A percentile compares a stretch with the other conserved stretches of the same genome.
Conservation (phyloP, 2,329 filamentous ascomycete genomes). For the Geosmithia morbida region DNA sequence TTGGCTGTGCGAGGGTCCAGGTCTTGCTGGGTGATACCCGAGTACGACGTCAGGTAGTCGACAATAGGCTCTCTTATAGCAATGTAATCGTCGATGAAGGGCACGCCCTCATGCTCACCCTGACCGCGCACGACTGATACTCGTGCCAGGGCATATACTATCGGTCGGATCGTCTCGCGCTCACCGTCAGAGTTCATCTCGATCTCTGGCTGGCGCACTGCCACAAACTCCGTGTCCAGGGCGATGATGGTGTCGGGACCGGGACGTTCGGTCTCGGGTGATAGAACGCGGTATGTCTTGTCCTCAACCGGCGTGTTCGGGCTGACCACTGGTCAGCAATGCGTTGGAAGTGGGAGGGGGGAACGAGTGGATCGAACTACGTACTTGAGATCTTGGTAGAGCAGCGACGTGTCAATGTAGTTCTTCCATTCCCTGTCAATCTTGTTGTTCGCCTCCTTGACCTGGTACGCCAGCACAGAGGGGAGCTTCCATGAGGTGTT, state of each 20-base stretch:
- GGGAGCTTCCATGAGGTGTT: constrained; percentile 88
- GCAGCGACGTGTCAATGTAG: constrained; percentile 65
- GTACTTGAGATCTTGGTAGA: constrained; percentile 58
- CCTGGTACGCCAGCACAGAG: constrained; percentile 74
- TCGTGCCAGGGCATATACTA: constrained; percentile 80
- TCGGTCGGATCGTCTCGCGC: constrained; percentile 80
- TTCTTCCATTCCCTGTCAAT: constrained; percentile 82
- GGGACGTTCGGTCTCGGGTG: constrained; percentile 47
- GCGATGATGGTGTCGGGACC: constrained; percentile 64
- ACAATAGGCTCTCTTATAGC: constrained; percentile 80
- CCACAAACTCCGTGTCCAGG: constrained; percentile 92
- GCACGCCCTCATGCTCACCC: constrained; percentile 63
- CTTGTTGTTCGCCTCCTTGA: constrained; percentile 65
- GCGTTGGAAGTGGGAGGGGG: not conserved
- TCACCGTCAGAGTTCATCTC: constrained; percentile 92
- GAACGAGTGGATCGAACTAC: constrained; percentile 6
- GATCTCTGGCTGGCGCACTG: constrained; percentile 83
- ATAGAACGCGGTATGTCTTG: constrained; percentile 46
- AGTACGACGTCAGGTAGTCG: constrained; percentile 90
- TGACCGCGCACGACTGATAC: constrained; percentile 78
- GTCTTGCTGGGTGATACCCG: constrained; percentile 76
- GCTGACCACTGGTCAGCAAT: constrained; percentile 9
- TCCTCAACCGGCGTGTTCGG: constrained; percentile 3
- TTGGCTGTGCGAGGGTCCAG: constrained; percentile 64
- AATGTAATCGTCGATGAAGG: constrained; percentile 97